phyloP scores from a whole-genome alignment of 176 grass and related monocot species.

The Alloteropsis semialata region DNA sequence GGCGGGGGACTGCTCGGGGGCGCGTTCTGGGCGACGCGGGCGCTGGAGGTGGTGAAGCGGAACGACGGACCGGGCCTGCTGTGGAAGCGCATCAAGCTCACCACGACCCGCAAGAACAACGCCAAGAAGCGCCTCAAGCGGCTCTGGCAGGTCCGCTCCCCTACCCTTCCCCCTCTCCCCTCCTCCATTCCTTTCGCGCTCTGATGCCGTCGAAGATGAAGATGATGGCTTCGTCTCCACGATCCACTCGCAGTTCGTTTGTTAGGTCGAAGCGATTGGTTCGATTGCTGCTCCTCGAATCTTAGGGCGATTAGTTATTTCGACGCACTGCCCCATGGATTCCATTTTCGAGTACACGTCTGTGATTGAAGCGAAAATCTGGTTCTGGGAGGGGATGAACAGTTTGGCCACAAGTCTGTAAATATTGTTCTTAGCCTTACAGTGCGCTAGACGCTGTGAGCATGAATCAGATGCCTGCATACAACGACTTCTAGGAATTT shows the following conservation, averaged over 20 bases:
- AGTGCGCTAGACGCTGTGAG: not conserved
- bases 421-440: not conserved
- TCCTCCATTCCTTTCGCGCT: not conserved
- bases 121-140: conserved; percentile 86
- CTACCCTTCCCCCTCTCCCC: not conserved
- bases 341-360: not conserved
- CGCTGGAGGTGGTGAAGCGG: conserved; percentile 79
- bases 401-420: not conserved
- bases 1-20: conserved; percentile 45
- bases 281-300: not conserved
- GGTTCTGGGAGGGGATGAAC: not conserved
- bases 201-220: not conserved
- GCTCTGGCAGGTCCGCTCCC: conserved; percentile 68
- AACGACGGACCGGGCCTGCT: conserved; percentile 62
- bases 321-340: not conserved
- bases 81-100: conserved; percentile 96
- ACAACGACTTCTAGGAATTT: not conserved
- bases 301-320: not conserved
- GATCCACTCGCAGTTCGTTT: not conserved
- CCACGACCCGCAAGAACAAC: conserved; percentile 87
- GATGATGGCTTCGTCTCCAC: not conserved
- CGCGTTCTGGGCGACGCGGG: conserved; percentile 79
- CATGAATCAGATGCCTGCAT: not conserved
- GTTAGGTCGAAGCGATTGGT: not conserved
- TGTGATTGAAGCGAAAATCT: not conserved